Conservation (phyloP, 169 alveolate species). For the Cryptosporidium parvum region DNA sequence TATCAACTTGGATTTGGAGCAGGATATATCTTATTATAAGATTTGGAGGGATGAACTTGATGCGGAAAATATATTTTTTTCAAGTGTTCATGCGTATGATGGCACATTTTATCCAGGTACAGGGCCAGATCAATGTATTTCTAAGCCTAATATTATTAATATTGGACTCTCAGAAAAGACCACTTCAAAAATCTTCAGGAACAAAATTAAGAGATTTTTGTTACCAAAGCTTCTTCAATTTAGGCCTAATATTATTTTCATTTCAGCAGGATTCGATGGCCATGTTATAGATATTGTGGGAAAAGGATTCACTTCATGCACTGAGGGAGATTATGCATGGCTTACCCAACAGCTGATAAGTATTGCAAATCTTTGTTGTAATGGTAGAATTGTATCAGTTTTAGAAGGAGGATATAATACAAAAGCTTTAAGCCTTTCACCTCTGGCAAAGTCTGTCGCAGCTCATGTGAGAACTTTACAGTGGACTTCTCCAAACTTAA, state of each 20-base stretch:
- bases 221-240: conserved; percentile 92
- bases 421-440: conserved; percentile 90
- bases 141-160: conserved; percentile 87
- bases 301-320: conserved; percentile 88
- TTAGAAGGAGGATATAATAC: conserved; percentile 99
- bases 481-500: conserved; percentile 72
- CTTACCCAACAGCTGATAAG: conserved; percentile 93
- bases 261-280: conserved; percentile 99
- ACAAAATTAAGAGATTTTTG: conserved; percentile 85
- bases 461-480: conserved; percentile 90
- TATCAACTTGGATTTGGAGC: conserved; percentile 35
- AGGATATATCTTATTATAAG: conserved; percentile 76
- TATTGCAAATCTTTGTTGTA: conserved; percentile 92
- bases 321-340: conserved; percentile 95
- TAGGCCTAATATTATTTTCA: conserved; percentile 92
- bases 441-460: conserved; percentile 93
- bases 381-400: conserved; percentile 95
- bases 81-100: conserved; percentile 94
- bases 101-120: conserved; percentile 96
- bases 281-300: conserved; percentile 94
- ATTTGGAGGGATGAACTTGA: conserved; percentile 88
- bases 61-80: conserved; percentile 90
- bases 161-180: conserved; percentile 87
- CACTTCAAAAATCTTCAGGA: conserved; percentile 83
- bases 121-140: conserved; percentile 82